Evolutionary conservation across 148 eudicot genomes (phyloP).

Genomic region (Salicornia ramosissima): DNA sequence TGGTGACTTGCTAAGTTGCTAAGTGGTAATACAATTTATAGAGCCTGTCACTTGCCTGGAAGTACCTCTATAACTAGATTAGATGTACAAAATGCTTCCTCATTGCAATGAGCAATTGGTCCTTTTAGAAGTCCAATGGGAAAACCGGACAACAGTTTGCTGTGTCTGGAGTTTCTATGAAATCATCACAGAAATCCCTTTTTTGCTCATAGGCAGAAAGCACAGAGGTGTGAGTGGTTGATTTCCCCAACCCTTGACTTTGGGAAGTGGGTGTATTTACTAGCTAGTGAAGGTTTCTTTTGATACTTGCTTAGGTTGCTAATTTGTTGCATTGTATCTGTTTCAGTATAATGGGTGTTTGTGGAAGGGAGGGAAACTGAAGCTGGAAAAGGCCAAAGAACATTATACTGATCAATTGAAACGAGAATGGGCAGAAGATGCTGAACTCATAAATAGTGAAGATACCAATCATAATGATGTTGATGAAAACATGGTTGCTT

Average conservation of each 20-base stretch:
- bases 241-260: neutral
- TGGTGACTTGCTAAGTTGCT: no score
- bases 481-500: slow-evolving; percentile 28
- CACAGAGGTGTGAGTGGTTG: neutral
- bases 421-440: slow-evolving; percentile 76
- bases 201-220: neutral
- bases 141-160: neutral
- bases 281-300: neutral
- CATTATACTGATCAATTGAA: slow-evolving; percentile 64
- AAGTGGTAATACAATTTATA: neutral
- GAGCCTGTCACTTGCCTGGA: neutral
- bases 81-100: neutral
- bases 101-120: neutral
- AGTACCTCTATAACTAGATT: neutral
- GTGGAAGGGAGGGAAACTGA: slow-evolving; percentile 95
- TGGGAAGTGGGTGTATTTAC: neutral
- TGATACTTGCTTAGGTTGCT: slow-evolving; percentile 7
- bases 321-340: slow-evolving; percentile 3
- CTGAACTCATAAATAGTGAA: slow-evolving; percentile 32
- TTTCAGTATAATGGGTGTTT: slow-evolving; percentile 88
- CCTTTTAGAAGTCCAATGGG: neutral
- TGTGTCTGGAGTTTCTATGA: neutral
- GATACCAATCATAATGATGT: slow-evolving; percentile 26
- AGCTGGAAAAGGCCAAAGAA: slow-evolving; percentile 89
- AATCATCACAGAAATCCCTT: no score